Evolutionary conservation across 495 filamentous ascomycete species (phyloP).

Genomic region (Hypoxylon perforatum): DNA sequence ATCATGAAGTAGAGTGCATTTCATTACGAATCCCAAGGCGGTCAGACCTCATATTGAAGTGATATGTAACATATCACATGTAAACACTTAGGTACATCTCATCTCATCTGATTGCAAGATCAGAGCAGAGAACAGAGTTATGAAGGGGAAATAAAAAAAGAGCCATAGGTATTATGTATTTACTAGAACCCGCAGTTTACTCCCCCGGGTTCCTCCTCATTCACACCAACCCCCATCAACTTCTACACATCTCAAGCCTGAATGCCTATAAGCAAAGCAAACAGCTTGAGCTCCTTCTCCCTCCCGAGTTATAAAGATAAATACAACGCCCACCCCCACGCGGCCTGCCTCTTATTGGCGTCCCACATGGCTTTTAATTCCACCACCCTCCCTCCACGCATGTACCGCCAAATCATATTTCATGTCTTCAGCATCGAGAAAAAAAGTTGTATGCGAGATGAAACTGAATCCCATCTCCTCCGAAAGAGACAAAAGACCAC

Average conservation of each 20-base stretch:
- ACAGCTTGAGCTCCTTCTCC: slow-evolving; percentile 5
- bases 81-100: too few relatives aligned
- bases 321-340: slow-evolving; percentile 25
- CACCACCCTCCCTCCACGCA: slow-evolving; percentile 13
- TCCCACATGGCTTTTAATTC: slow-evolving; percentile 3
- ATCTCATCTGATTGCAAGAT: slow-evolving; percentile 4
- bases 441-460: slow-evolving; percentile 21
- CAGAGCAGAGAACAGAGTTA: slow-evolving; percentile 4
- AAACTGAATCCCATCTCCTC: slow-evolving; percentile 17
- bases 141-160: slow-evolving; percentile 18
- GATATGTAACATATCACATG: slow-evolving; percentile 1
- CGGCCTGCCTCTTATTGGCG: slow-evolving; percentile 40
- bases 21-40: too few relatives aligned
- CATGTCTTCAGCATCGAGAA: slow-evolving; percentile 25
- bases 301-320: slow-evolving; percentile 24
- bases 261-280: too few relatives aligned
- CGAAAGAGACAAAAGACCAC: slow-evolving; percentile 31
- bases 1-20: too few relatives aligned
- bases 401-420: slow-evolving; percentile 26
- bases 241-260: slow-evolving; percentile 16
- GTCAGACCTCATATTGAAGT: neutral
- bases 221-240: slow-evolving; percentile 4
- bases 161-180: slow-evolving; percentile 45
- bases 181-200: slow-evolving; percentile 22
- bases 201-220: slow-evolving; percentile 16